These are phyloP conservation scores for Claviceps sp. DNA, from an alignment of 2,329 filamentous ascomycete species.

Conservation along the genomic window DNA sequence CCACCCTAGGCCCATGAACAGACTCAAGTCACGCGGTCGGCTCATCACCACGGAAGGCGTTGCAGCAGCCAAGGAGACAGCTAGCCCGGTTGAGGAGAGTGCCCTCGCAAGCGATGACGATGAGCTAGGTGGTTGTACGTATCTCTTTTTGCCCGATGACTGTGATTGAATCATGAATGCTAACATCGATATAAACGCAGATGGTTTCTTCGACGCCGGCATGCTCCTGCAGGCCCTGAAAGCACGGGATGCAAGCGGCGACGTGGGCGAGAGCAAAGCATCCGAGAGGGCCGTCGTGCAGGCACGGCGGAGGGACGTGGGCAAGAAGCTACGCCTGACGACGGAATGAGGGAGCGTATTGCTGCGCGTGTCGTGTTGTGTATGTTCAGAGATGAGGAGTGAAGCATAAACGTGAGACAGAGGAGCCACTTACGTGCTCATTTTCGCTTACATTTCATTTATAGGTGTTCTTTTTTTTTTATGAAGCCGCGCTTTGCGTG, in stretches of 20 bases:
- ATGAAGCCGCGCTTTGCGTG: too few relatives aligned
- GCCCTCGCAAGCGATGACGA: constrained; percentile 68
- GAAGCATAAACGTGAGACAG: too few relatives aligned
- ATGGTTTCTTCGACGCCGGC: constrained; percentile 94
- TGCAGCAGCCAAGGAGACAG: constrained; percentile 30
- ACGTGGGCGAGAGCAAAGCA: constrained; percentile 36
- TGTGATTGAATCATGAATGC: constrained; percentile 6
- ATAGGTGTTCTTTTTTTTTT: too few relatives aligned
- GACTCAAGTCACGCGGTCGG: constrained; percentile 59
- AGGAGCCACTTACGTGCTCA: too few relatives aligned
- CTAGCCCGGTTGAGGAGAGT: constrained; percentile 56
- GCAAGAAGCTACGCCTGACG: constrained; percentile 50
- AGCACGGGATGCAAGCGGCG: constrained; percentile 45
- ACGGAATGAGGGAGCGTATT: constrained; percentile 9
- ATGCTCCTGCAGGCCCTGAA: constrained; percentile 86
- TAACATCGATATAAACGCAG: constrained; percentile 32
- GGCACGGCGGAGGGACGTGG: constrained; percentile 51
- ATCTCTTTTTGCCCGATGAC: neutral
- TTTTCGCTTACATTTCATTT: too few relatives aligned
- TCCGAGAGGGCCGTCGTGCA: constrained; percentile 48
- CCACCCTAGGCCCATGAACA: constrained; percentile 24
- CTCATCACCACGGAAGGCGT: constrained; percentile 45
- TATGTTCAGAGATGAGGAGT: neutral
- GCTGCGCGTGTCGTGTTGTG: neutral
- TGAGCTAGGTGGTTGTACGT: constrained; percentile 85